phyloP scores from a whole-genome alignment of 306 rosid species.

The Ochetophila trinervis region DNA sequence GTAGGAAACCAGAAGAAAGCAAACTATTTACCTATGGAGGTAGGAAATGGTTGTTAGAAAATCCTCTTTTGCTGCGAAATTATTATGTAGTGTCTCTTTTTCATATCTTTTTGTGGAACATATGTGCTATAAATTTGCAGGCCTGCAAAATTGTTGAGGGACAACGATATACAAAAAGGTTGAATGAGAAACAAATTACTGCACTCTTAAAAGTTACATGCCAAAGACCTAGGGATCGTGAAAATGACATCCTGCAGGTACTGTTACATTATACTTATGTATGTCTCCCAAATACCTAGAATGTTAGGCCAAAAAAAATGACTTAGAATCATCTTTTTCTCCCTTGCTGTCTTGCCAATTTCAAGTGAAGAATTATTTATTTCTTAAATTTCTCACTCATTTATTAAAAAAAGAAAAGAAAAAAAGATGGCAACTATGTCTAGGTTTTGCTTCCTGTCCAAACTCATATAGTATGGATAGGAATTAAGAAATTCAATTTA shows the following conservation, averaged over 20 bases:
- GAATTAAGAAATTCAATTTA: no score
- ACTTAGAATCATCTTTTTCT: background rate
- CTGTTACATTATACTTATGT: background rate
- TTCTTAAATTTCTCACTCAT: background rate
- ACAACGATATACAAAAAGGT: conserved; percentile 87
- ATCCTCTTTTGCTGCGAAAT: background rate
- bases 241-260: conserved; percentile 89
- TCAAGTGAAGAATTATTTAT: background rate
- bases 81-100: background rate
- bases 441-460: no score
- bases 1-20: conserved; percentile 98
- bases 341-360: background rate
- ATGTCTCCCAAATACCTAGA: background rate
- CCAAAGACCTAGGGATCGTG: conserved; percentile 95
- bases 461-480: no score
- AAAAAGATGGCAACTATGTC: background rate
- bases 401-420: background rate
- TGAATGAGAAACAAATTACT: conserved; percentile 94
- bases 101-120: conserved; percentile 3
- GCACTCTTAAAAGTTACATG: conserved; percentile 87
- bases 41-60: conserved; percentile 25
- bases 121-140: conserved; percentile 35
- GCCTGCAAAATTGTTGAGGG: conserved; percentile 99
- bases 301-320: no score
- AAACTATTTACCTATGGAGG: conserved; percentile 98